Conservation (phyloP, 176 grass and related monocot species). For the Carex myosuroides region DNA sequence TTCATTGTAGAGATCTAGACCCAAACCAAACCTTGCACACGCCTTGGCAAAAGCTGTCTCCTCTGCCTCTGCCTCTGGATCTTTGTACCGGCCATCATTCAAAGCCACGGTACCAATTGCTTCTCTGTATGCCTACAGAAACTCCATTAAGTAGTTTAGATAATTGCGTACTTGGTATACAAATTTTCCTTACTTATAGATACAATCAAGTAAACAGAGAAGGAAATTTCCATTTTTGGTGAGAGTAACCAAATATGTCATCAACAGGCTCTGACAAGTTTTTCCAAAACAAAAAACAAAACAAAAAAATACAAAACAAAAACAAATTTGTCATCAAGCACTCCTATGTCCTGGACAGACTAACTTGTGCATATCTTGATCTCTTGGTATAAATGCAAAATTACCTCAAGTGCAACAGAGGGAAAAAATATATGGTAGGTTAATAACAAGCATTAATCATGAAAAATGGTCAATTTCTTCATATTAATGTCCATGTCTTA, state of each 20-base stretch:
- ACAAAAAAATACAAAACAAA: no score
- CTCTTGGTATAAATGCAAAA: neutral
- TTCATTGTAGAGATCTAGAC: slow-evolving; percentile 53
- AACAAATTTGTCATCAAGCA: neutral
- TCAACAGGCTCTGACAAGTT: no score
- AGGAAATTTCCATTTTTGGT: no score
- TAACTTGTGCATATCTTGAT: neutral
- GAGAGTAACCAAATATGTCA: no score
- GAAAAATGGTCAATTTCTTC: neutral
- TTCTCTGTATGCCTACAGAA: slow-evolving; percentile 47
- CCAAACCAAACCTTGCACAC: slow-evolving; percentile 51
- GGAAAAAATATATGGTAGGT: no score
- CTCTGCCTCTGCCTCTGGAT: slow-evolving; percentile 45
- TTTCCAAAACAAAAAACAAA: no score
- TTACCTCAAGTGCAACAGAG: neutral
- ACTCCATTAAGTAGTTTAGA: neutral
- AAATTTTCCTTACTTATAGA: neutral
- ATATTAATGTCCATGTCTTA: neutral
- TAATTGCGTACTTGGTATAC: neutral
- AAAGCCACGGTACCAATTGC: slow-evolving; percentile 52
- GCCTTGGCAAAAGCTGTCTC: slow-evolving; percentile 55
- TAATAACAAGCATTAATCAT: neutral
- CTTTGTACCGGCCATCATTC: slow-evolving; percentile 36
- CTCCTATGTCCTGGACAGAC: neutral
- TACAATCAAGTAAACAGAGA: no score